These are phyloP conservation scores for Globisporangium apiculatum DNA, from an alignment of 352 stramenopile species.

Conservation along the genomic window DNA sequence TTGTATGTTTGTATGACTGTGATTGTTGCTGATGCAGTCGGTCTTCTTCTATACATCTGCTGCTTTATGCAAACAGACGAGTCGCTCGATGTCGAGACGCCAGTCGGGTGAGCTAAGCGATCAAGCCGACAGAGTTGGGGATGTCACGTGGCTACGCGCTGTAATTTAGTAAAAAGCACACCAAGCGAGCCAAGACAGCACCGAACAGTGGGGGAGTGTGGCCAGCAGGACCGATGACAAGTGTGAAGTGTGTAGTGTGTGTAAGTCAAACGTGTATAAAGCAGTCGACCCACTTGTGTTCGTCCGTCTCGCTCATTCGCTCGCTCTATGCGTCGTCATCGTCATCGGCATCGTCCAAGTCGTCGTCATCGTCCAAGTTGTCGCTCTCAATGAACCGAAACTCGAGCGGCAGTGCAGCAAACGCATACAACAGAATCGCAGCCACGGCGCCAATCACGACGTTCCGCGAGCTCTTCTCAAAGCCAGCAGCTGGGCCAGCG, in stretches of 20 bases:
- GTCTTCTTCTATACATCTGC: neutral
- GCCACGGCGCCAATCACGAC: slow-evolving; percentile 71
- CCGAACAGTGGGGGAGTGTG: neutral
- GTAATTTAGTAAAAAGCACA: slow-evolving; percentile 13
- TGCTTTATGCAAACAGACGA: slow-evolving; percentile 10
- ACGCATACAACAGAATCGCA: slow-evolving; percentile 62
- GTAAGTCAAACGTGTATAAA: neutral
- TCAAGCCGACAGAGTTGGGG: too few relatives aligned
- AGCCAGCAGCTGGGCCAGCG: slow-evolving; percentile 26
- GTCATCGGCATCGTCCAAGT: slow-evolving; percentile 27
- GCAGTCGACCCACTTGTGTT: slow-evolving; percentile 11
- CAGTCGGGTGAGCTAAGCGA: slow-evolving; percentile 5
- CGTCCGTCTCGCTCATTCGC: slow-evolving; percentile 3
- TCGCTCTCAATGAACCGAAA: slow-evolving; percentile 42
- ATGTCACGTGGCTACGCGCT: neutral
- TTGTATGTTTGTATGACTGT: neutral
- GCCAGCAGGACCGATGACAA: neutral
- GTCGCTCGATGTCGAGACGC: slow-evolving; percentile 14
- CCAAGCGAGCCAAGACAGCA: neutral
- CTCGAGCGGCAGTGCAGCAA: slow-evolving; percentile 54
- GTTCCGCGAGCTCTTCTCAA: slow-evolving; percentile 74
- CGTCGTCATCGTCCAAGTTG: slow-evolving; percentile 26
- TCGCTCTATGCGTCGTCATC: slow-evolving; percentile 30
- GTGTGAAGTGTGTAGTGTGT: neutral
- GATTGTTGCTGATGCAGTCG: neutral